These are phyloP conservation scores for Blastocystis sp. DNA, from an alignment of 352 stramenopile genomes.

Conservation along the genomic window DNA sequence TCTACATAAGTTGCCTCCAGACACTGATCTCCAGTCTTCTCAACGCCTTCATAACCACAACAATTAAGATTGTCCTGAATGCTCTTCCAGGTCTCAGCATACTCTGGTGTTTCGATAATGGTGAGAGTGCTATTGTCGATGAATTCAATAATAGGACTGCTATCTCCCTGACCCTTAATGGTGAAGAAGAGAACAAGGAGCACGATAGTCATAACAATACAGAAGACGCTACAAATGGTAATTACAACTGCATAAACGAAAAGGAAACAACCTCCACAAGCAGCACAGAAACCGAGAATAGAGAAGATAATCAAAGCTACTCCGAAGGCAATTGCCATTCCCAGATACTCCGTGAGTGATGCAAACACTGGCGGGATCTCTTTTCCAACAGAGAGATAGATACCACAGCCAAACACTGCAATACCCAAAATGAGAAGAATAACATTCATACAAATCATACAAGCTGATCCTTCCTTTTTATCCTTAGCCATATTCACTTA, in stretches of 20 bases:
- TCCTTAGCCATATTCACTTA: conserved; percentile 9
- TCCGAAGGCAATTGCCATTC: neutral
- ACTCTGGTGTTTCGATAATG: neutral
- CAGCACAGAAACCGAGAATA: conserved; percentile 28
- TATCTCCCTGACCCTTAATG: neutral
- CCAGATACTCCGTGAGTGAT: neutral
- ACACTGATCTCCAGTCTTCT: conserved; percentile 1
- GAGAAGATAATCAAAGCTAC: neutral
- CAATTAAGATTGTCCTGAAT: conserved; percentile 28
- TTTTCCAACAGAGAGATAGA: neutral
- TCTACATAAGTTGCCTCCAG: neutral
- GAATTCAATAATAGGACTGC: neutral
- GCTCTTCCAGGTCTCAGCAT: neutral
- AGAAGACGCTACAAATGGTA: neutral
- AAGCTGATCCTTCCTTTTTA: conserved; percentile 19
- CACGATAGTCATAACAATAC: neutral
- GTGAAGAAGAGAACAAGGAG: neutral
- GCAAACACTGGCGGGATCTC: conserved; percentile 7
- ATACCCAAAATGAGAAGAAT: conserved; percentile 24
- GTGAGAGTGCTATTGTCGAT: neutral
- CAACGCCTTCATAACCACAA: conserved; percentile 22
- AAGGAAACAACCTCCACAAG: conserved; percentile 32
- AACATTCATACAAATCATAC: conserved; percentile 36
- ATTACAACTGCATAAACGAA: conserved; percentile 11
- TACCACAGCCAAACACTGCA: neutral